Conservation (phyloP, 345 rosid genomes). For the Pistacia vera region DNA sequence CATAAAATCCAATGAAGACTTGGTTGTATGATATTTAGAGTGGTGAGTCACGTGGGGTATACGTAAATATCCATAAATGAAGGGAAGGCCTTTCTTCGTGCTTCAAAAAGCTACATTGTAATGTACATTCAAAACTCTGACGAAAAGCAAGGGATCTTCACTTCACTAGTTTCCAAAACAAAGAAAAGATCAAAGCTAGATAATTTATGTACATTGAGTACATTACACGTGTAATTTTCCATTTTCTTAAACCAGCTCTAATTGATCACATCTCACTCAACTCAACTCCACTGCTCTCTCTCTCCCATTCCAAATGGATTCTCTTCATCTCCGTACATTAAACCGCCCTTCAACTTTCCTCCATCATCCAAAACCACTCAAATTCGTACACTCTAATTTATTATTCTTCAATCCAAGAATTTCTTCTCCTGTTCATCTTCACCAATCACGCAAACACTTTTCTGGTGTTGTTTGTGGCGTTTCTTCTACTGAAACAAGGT, state of each 20-base stretch:
- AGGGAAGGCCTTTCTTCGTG: too few relatives aligned
- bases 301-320: constrained; percentile 23
- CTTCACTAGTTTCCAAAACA: too few relatives aligned
- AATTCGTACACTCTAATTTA: constrained; percentile 9
- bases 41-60: too few relatives aligned
- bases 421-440: constrained; percentile 26
- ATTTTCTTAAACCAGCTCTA: background rate
- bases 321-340: constrained; percentile 24
- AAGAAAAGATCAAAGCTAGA: too few relatives aligned
- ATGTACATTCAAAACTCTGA: too few relatives aligned
- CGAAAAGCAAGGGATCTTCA: too few relatives aligned
- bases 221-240: too few relatives aligned
- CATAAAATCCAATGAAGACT: too few relatives aligned
- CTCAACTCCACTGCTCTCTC: background rate
- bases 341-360: constrained; percentile 7
- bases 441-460: constrained; percentile 3
- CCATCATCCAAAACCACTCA: constrained; percentile 11
- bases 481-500: constrained; percentile 59
- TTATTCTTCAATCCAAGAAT: constrained; percentile 27
- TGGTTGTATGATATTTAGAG: too few relatives aligned
- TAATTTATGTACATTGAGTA: too few relatives aligned
- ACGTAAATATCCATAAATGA: too few relatives aligned
- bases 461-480: constrained; percentile 33
- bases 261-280: background rate
- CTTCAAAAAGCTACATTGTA: too few relatives aligned